phyloP scores from a whole-genome alignment of 768 basidiomycete genomes.

The Rhodotorula toruloides region DNA sequence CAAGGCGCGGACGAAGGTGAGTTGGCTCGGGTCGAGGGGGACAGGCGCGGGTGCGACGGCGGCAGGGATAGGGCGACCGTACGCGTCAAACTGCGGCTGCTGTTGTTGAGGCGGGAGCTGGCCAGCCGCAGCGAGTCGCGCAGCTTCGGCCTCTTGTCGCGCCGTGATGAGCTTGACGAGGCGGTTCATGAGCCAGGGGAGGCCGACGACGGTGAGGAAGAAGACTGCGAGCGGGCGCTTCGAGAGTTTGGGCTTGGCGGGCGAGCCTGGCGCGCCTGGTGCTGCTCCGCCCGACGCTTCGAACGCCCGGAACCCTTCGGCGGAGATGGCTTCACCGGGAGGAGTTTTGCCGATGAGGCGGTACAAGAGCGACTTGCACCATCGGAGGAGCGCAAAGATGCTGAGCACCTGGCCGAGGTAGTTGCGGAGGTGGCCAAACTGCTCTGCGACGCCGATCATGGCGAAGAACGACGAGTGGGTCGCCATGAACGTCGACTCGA shows the following conservation, averaged over 20 bases:
- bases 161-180: constrained; percentile 61
- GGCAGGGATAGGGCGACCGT: constrained; percentile 36
- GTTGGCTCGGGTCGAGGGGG: constrained; percentile 61
- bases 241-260: constrained; percentile 59
- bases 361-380: constrained; percentile 65
- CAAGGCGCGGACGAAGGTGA: constrained; percentile 76
- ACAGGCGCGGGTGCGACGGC: constrained; percentile 4
- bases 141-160: constrained; percentile 51
- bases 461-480: constrained; percentile 45
- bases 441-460: constrained; percentile 93
- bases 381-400: constrained; percentile 79
- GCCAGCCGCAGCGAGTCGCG: constrained; percentile 46
- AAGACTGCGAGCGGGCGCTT: constrained; percentile 90
- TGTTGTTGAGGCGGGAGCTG: constrained; percentile 16
- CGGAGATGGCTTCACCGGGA: constrained; percentile 47
- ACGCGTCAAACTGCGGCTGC: constrained; percentile 49
- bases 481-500: constrained; percentile 95
- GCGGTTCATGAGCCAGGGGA: constrained; percentile 88
- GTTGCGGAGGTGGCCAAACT: constrained; percentile 82
- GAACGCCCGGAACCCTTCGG: constrained; percentile 69
- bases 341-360: constrained; percentile 49
- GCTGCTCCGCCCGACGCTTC: constrained; percentile 18
- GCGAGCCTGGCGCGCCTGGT: constrained; percentile 51
- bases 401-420: constrained; percentile 90
- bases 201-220: constrained; percentile 83